These are phyloP conservation scores for Phytophthora chlamydospora DNA, from an alignment of 352 stramenopile genomes.

Conservation along the genomic window DNA sequence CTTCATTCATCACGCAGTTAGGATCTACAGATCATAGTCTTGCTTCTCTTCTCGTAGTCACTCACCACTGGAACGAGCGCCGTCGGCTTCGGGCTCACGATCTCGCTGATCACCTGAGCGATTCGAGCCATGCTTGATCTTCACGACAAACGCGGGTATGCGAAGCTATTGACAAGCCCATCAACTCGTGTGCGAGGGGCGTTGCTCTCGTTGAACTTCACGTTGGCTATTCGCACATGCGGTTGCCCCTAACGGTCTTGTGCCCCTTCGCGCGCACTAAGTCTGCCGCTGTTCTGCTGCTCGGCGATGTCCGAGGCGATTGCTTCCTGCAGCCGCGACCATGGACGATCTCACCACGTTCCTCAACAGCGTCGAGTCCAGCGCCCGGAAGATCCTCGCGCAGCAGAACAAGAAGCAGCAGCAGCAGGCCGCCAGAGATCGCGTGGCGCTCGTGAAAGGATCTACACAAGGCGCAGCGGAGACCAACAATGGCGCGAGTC, in stretches of 20 bases:
- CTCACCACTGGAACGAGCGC: slow-evolving; percentile 67
- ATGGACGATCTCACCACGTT: slow-evolving; percentile 86
- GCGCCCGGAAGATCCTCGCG: slow-evolving; percentile 80
- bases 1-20: slow-evolving; percentile 24
- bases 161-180: neutral
- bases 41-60: slow-evolving; percentile 13
- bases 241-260: too few relatives aligned
- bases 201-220: too few relatives aligned
- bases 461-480: slow-evolving; percentile 10
- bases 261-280: slow-evolving; percentile 24
- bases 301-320: slow-evolving; percentile 12
- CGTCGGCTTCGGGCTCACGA: slow-evolving; percentile 67
- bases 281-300: slow-evolving; percentile 6
- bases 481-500: slow-evolving; percentile 19
- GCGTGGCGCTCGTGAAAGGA: slow-evolving; percentile 46
- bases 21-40: neutral
- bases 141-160: slow-evolving; percentile 8
- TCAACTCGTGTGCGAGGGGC: too few relatives aligned
- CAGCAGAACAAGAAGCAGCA: slow-evolving; percentile 83
- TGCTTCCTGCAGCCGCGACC: slow-evolving; percentile 21
- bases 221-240: too few relatives aligned
- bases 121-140: slow-evolving; percentile 48
- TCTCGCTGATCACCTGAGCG: slow-evolving; percentile 56
- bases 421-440: slow-evolving; percentile 55
- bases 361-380: slow-evolving; percentile 78